A percentile compares a stretch with the other conserved stretches of the same genome.
phyloP scores from a whole-genome alignment of 1,284 basidiomycete species.

The Phaffia rhodozyma region DNA sequence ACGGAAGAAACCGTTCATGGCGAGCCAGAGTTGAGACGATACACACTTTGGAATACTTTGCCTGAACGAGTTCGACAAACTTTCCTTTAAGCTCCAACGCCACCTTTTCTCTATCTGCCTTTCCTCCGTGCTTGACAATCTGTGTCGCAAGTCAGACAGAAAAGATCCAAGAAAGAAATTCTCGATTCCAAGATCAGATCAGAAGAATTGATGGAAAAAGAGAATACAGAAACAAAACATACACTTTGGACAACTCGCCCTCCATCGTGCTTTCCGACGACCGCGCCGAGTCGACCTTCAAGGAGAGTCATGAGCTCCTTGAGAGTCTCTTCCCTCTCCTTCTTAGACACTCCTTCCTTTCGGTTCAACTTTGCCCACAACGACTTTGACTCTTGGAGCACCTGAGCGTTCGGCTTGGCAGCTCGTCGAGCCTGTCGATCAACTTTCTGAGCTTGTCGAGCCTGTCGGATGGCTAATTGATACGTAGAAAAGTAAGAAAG shows the following conservation, averaged over 20 bases:
- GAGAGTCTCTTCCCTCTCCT: constrained; percentile 63
- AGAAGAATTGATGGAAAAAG: background rate
- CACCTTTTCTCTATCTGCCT: constrained; percentile 62
- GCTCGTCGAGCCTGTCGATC: constrained; percentile 38
- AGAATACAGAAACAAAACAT: constrained; percentile 18
- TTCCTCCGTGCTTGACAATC: constrained; percentile 68
- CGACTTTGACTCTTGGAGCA: constrained; percentile 60
- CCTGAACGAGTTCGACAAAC: constrained; percentile 63
- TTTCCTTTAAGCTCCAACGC: constrained; percentile 67
- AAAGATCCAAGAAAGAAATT: background rate
- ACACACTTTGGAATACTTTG: constrained; percentile 73
- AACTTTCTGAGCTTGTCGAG: constrained; percentile 16
- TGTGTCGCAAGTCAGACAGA: constrained; percentile 17
- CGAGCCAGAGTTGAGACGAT: background rate
- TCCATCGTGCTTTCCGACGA: constrained; percentile 79
- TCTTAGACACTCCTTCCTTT: constrained; percentile 56
- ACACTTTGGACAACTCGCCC: constrained; percentile 73
- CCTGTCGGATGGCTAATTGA: constrained; percentile 26
- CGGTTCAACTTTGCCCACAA: constrained; percentile 61
- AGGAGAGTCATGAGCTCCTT: constrained; percentile 57
- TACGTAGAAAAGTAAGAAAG: constrained; percentile 31
- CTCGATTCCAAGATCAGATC: background rate
- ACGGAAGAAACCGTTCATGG: background rate
- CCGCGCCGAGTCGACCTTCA: constrained; percentile 64
- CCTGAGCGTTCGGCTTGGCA: constrained; percentile 60